A percentile compares a stretch with the other conserved stretches of the same genome.
These are phyloP conservation scores for Tetracladium setigerum DNA, from an alignment of 495 filamentous ascomycete genomes.

Conservation along the genomic window DNA sequence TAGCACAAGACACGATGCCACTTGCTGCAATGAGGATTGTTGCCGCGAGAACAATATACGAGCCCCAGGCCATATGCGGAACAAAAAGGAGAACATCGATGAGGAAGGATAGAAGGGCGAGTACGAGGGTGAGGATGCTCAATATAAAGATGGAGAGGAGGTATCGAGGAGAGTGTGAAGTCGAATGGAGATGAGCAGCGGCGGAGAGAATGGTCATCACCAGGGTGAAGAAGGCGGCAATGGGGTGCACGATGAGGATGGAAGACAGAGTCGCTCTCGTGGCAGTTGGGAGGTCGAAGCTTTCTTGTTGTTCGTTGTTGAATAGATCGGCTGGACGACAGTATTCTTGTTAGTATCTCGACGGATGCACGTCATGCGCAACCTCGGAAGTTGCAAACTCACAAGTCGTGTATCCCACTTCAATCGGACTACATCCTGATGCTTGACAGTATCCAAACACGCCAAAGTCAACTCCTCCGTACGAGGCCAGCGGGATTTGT, in stretches of 20 bases:
- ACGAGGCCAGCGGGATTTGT: constrained; percentile 73
- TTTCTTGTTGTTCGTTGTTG: constrained; percentile 31
- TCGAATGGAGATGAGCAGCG: constrained; percentile 78
- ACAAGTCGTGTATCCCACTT: constrained; percentile 84
- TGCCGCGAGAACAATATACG: constrained; percentile 88
- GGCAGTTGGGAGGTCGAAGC: constrained; percentile 66
- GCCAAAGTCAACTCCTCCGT: constrained; percentile 71
- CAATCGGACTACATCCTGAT: constrained; percentile 55
- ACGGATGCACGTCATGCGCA: not conserved
- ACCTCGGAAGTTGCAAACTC: constrained; percentile 27
- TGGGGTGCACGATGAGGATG: constrained; percentile 86
- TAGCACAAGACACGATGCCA: constrained; percentile 88
- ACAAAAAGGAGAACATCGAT: constrained; percentile 95
- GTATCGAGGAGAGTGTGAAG: constrained; percentile 89
- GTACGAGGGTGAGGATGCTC: constrained; percentile 74
- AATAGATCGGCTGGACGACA: constrained; percentile 12
- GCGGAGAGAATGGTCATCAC: constrained; percentile 74
- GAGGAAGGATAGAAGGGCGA: constrained; percentile 81
- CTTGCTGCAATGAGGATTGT: constrained; percentile 80
- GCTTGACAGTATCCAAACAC: constrained; percentile 84
- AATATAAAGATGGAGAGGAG: constrained; percentile 79
- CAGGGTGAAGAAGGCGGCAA: constrained; percentile 80
- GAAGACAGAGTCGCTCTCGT: constrained; percentile 82
- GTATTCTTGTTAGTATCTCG: not conserved
- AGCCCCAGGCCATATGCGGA: constrained; percentile 88